Evolutionary conservation across 148 eudicot species (phyloP), one percentile per base, ranked within the genome.

Genomic region (Camellia sinensis): DNA sequence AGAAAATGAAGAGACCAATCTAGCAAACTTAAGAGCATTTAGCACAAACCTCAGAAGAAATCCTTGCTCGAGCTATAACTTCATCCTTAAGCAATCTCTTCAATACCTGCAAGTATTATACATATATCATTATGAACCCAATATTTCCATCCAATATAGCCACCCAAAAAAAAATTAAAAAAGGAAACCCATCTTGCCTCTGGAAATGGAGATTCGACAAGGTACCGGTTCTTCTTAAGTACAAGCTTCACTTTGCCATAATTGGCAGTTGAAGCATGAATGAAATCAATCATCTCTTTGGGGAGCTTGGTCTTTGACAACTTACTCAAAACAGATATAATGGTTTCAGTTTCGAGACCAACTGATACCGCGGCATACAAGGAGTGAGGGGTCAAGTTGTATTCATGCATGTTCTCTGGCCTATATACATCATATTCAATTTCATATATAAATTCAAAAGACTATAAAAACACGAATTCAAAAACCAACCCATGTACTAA

Each of bases 241-340:
- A 96, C 98, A 72, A 96, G 94, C 92, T 94, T 96, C 75, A 96
- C 99, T 92, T 96, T 96, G 37, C 99, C 99, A 82, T 94, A 96
- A 83, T 96, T 96, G 54, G 99, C 95, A 66, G 98, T 96, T 17
- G 99, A 92, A 57, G 79, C 93, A 80, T 96, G 87, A 57, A 96
- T 94, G 60, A 96, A 96, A 67, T 93, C 99, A 76, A 96, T 91
- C 98, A 96, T 93, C 82, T 96, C 99, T 82, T 93, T 88, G 0
- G 99, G 99, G 64, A 96, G 95, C 87, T 92, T 91, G 74, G 98
- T 96, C 84, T 96, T 96, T 10, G 99, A 96, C 78, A 96, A 77
- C 86, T 92, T 96, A 84, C 85, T 90, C 87, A 96, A 76, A 68
- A 96, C 98, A 76, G 88, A 79, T 53, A 96, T 83, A n/a, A 96